Evolutionary conservation across 78 protist species (phyloP).

Genomic region (Dictyostelium intermedium): DNA sequence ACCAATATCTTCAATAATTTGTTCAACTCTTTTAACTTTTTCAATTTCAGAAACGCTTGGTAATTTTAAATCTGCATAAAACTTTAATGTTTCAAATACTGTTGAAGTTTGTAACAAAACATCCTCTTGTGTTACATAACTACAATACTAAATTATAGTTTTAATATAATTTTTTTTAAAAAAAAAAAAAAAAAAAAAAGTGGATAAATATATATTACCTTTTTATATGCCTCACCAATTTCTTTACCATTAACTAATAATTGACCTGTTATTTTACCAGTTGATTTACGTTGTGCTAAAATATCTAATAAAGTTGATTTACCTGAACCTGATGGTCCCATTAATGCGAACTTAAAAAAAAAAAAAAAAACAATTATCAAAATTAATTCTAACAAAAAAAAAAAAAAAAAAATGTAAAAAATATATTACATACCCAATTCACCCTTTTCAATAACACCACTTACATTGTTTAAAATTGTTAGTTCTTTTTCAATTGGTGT

Average conservation of each 20-base stretch:
- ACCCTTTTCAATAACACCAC: conserved; percentile 33
- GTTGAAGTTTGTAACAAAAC: conserved; percentile 51
- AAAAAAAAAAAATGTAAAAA: no score
- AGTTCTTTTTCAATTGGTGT: not conserved
- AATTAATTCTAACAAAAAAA: no score
- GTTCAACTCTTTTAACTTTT: conserved; percentile 25
- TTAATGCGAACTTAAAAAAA: conserved; percentile 24
- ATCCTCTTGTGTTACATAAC: conserved; percentile 68
- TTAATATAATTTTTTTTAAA: not conserved
- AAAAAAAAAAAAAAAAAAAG: not conserved
- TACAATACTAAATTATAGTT: not conserved
- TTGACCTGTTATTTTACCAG: conserved; percentile 36
- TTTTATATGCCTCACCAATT: conserved; percentile 22
- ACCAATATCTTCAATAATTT: conserved; percentile 59
- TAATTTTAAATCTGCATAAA: conserved; percentile 62
- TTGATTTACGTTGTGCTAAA: conserved; percentile 65
- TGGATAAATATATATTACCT: not conserved
- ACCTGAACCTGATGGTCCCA: conserved; percentile 88
- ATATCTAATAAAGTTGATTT: conserved; percentile 84
- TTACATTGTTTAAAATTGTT: not conserved
- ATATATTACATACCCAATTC: not conserved
- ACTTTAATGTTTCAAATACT: conserved; percentile 44
- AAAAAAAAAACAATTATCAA: no score
- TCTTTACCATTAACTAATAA: conserved; percentile 39
- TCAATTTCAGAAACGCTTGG: conserved; percentile 1